Evolutionary conservation across 2,329 filamentous ascomycete species (phyloP).

Genomic region (Exophiala alcalophila): DNA sequence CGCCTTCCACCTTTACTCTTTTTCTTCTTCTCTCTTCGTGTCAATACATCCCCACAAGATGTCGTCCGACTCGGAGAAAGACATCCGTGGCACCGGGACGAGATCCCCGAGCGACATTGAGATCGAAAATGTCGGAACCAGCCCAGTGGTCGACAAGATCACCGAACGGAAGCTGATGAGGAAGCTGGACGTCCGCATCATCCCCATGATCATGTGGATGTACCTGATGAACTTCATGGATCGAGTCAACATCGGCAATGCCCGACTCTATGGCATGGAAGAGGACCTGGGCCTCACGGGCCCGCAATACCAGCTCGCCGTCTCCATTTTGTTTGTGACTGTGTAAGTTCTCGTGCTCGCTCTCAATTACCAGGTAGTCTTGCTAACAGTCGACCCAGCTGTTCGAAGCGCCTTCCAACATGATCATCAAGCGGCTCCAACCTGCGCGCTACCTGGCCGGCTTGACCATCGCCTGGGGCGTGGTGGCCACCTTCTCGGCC

Average conservation of each 20-base stretch:
- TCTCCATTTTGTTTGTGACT: conserved; percentile 66
- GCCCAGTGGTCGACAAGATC: conserved; percentile 43
- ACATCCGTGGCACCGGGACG: no score
- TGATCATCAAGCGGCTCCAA: conserved; percentile 45
- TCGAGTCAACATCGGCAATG: conserved; percentile 48
- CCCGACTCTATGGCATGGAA: conserved; percentile 44
- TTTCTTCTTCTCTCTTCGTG: no score
- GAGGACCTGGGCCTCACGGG: conserved; percentile 42
- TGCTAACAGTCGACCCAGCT: no score
- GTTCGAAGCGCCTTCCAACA: conserved; percentile 38
- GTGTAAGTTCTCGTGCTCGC: conserved; percentile 41
- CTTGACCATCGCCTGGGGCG: conserved; percentile 17
- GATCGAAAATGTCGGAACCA: background rate
- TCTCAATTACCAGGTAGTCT: no score
- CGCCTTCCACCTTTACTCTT: no score
- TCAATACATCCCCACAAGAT: no score
- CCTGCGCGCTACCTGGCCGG: conserved; percentile 52
- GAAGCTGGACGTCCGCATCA: conserved; percentile 49
- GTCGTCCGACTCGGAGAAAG: no score
- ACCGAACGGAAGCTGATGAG: conserved; percentile 47
- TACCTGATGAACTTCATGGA: conserved; percentile 63
- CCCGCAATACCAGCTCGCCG: conserved; percentile 62
- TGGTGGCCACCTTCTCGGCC: conserved; percentile 48
- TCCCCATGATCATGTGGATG: conserved; percentile 45
- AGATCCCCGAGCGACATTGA: no score